These are phyloP conservation scores for Polytolypa hystricis DNA, from an alignment of 2,329 filamentous ascomycete genomes.

Conservation along the genomic window DNA sequence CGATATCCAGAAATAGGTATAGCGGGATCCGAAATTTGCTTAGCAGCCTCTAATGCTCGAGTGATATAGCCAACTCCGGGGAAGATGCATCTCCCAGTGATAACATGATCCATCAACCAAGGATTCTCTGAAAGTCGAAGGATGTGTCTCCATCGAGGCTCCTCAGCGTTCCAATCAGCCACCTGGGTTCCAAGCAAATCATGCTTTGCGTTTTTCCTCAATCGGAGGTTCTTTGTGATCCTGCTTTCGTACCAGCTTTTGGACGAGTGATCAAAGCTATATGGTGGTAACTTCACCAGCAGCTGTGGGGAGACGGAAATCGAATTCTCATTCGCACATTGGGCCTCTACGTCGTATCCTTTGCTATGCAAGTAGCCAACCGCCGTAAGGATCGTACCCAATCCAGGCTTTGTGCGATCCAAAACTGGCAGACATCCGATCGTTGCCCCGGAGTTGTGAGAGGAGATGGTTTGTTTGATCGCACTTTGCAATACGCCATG, in stretches of 20 bases:
- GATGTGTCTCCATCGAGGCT: constrained; percentile 21
- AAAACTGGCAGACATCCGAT: constrained; percentile 17
- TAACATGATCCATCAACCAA: constrained; percentile 21
- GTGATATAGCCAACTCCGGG: constrained; percentile 20
- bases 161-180: constrained; percentile 18
- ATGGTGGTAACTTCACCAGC: constrained; percentile 19
- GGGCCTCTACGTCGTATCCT: constrained; percentile 13
- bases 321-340: neutral
- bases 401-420: constrained; percentile 15
- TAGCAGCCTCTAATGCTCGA: constrained; percentile 21
- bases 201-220: constrained; percentile 18
- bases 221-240: constrained; percentile 18
- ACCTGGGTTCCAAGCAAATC: constrained; percentile 22
- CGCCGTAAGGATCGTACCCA: constrained; percentile 13
- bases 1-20: constrained; percentile 4
- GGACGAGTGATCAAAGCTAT: constrained; percentile 19
- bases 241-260: constrained; percentile 18
- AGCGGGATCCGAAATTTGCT: constrained; percentile 13
- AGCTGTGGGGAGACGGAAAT: constrained; percentile 9
- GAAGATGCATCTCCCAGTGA: constrained; percentile 13
- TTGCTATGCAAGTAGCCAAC: constrained; percentile 14
- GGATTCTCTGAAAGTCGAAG: constrained; percentile 20
- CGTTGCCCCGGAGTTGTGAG: neutral
- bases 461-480: constrained; percentile 5
- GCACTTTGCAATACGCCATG: constrained; percentile 4